Evolutionary conservation across 2,329 filamentous ascomycete species (phyloP).

Genomic region (Proliferodiscus dingleyae): DNA sequence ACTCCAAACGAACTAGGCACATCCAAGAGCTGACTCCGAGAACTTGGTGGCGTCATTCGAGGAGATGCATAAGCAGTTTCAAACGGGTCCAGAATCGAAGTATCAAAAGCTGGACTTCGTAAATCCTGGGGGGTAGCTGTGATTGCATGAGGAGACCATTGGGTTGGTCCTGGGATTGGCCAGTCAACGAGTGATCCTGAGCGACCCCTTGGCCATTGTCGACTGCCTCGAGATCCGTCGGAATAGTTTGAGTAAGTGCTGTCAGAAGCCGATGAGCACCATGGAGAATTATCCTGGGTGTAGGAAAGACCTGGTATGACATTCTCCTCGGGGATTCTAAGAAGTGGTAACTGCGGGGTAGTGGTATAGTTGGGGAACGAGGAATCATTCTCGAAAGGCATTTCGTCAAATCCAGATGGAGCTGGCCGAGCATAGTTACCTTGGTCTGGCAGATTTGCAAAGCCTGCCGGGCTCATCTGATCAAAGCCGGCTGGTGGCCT

Average conservation of each 20-base stretch:
- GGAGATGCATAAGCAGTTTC: slow-evolving; percentile 24
- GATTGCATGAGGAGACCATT: slow-evolving; percentile 22
- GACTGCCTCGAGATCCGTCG: slow-evolving; percentile 22
- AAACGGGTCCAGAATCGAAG: slow-evolving; percentile 20
- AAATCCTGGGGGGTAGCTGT: slow-evolving; percentile 22
- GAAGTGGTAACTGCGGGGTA: slow-evolving; percentile 20
- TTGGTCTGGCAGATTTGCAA: slow-evolving; percentile 7
- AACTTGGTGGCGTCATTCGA: slow-evolving; percentile 21
- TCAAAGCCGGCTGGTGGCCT: slow-evolving; percentile 14
- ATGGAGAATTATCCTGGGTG: slow-evolving; percentile 27
- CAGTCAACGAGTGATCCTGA: slow-evolving; percentile 27
- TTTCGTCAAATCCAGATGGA: slow-evolving; percentile 15
- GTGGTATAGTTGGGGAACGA: slow-evolving; percentile 18
- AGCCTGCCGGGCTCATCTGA: slow-evolving; percentile 5
- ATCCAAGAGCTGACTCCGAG: slow-evolving; percentile 24
- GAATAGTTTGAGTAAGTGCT: slow-evolving; percentile 30
- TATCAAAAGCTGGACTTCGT: slow-evolving; percentile 22
- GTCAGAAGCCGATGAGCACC: slow-evolving; percentile 30
- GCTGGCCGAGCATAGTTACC: slow-evolving; percentile 8
- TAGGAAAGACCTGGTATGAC: slow-evolving; percentile 26
- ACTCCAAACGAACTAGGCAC: slow-evolving; percentile 23
- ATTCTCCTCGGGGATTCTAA: slow-evolving; percentile 28
- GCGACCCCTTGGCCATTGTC: slow-evolving; percentile 20
- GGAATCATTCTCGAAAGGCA: slow-evolving; percentile 11
- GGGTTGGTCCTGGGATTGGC: slow-evolving; percentile 16